Base-by-base conservation (phyloP, 2,329 filamentous ascomycete genomes). In the Alternaria brassicicola region DNA sequence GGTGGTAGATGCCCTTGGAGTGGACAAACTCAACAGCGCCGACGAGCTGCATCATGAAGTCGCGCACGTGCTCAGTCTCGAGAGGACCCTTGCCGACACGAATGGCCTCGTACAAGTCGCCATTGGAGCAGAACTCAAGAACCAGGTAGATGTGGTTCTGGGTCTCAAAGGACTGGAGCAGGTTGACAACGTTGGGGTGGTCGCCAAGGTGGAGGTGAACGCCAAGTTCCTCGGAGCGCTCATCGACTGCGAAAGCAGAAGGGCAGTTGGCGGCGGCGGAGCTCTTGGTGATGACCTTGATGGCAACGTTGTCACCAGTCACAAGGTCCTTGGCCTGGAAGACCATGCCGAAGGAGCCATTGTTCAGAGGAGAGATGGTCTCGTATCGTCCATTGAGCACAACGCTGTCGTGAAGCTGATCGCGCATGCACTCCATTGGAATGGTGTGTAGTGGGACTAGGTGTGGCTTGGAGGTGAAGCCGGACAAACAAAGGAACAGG, bases 341-440 rank as follows among this genome's bases (percentile, higher is more conserved):
- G 71, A 99, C 95, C 92, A 98, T 96, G 76, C 95, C 95, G 75
- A 98, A 99, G 55, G 95, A 98, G 70, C 95, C 95, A 85, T 97
- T 93, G 77, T 99, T 99, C 81, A 99, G 90, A 57, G 95, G 93
- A 68, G 93, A 91, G 74, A 97, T 85, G 55, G 93, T 96, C 80
- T 91, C 85, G 79, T 95, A 99, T 68, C 95, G 93, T 78, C 92
- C 93, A 76, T 91, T 88, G 75, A 97, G 88, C 75, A 96, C 81
- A 79, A 90, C 86, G 78, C 90, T 92, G 79, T 88, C 84, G 74
- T 88, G 83, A 81, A 97, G 95, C 75, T 88, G 85, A 80, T 93
- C 88, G 81, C 89, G 88, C 84, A 96, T 87, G 84, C 92, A 96
- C 82, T 93, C 91, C 92, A 96, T 90, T 69, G 63, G 67, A 57